Evolutionary conservation across 805 yeast genomes (phyloP), one percentile per base, ranked within the genome.

Genomic region (Myxozyma nipponensis): DNA sequence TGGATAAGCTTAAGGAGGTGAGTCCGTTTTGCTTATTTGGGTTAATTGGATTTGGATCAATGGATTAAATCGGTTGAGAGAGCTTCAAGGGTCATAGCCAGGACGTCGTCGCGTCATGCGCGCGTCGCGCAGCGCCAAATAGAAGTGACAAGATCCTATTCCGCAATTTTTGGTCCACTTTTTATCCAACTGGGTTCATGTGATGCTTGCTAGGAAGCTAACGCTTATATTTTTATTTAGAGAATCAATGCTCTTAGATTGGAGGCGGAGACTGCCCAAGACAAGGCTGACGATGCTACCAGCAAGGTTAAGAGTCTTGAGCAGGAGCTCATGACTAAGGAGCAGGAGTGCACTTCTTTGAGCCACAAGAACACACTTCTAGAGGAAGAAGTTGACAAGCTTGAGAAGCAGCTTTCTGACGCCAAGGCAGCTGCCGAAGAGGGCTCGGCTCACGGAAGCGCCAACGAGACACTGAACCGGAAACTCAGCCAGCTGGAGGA

Each of bases 221-320:
- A 17, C 26, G 23, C 10, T 26, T 23, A 17, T 36, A 42, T 49
- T 48, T 3, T 44, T 34, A 18, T 30, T 34, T 24, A 86, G 95
- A 89, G 88, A 80, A 76, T 89, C 75, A 83, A 76, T 77, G 82
- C 82, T 72, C 82, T 93, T 71, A 90, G 91, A 74, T 77, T 86
- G 65, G 98, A 93, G 69, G 91, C 96, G 61, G 98, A 93, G 76
- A 77, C 84, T 64, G 95, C 98, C 88, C 96, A 91, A 76, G 96
- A 88, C 70, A 87, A 89, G 77, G 83, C 93, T 55, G 98, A 93
- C 66, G 96, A 86, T 64, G 79, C 86, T 64, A 72, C 82, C 55
- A 81, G 77, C 58, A 83, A 82, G 69, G 81, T 86, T 74, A 93
- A 90, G 78, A 84, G 77, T 67, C 77, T 91, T 70, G 98, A 91